phyloP scores from a whole-genome alignment of 306 rosid genomes.

The Carpinus viminea region DNA sequence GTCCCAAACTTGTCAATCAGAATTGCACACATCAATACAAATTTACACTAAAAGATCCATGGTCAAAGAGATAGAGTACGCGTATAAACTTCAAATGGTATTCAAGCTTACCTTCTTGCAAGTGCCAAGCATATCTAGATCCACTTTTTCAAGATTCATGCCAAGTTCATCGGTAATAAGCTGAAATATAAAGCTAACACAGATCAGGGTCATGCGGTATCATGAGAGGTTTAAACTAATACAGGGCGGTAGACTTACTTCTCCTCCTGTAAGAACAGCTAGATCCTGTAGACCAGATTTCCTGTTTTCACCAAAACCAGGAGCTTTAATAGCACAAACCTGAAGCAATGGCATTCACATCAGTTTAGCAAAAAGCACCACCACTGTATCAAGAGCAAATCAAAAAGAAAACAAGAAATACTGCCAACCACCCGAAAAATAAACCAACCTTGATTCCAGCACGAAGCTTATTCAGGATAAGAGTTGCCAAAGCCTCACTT shows the following conservation, averaged over 20 bases:
- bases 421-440: not conserved
- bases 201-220: not conserved
- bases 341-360: slow-evolving; percentile 28
- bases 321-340: slow-evolving; percentile 96
- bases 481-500: slow-evolving; percentile 88
- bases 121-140: slow-evolving; percentile 70
- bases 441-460: slow-evolving; percentile 87
- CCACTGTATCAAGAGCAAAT: not conserved
- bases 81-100: not conserved
- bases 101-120: slow-evolving; percentile 76
- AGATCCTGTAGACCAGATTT: slow-evolving; percentile 80
- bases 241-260: slow-evolving; percentile 44
- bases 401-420: not conserved
- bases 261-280: slow-evolving; percentile 87
- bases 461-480: slow-evolving; percentile 89
- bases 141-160: slow-evolving; percentile 87
- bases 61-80: not conserved
- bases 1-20: not conserved
- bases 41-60: not conserved
- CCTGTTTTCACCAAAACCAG: slow-evolving; percentile 94
- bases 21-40: not conserved
- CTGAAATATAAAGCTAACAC: slow-evolving; percentile 33
- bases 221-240: not conserved
- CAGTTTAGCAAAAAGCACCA: slow-evolving; percentile 8
- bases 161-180: slow-evolving; percentile 95